Base-by-base conservation (phyloP, 495 filamentous ascomycete genomes). In the Trichoderma gamsii region DNA sequence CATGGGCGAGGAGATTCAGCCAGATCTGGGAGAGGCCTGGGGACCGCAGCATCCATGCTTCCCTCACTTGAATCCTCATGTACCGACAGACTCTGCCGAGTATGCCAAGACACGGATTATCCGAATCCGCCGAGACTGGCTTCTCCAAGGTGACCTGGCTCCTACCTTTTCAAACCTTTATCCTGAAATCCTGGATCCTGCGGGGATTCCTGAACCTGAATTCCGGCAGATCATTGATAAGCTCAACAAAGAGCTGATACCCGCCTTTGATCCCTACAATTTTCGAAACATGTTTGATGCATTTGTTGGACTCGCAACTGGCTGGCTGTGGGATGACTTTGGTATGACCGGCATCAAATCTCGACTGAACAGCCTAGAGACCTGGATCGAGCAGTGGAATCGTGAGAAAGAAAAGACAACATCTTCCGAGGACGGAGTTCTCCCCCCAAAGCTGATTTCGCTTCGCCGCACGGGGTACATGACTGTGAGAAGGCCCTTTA, bases 101-200 rank as follows among this genome's bases (percentile, higher is more conserved):
- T 90, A 89, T 72, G 76, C 82, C 56, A 86, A 80, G 8, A 99
- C 95, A 18, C 88, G 93, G 69, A 89, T 99, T 66, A 97, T 99
- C 74, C 89, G 95, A 1, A 89, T 99, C 65, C 84, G 86, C 29
- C 84, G 95, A 29, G 95, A 98, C 76, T 99, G 92, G 90, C 89
- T 97, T 83, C 75, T 91, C 25, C 84, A 85, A 52, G 96, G 93
- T 6, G 95, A 99, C 75, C 80, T 97, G n/a, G 92, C 93, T 9
- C 95, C 95, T 21, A 90, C 91, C 0, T 97, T 93, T 73, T 93
- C 91, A 8, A 97, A 97, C 70, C 84, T 97, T 0, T 99, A 98
- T 71, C 95, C 95, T 0, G 95, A 98, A 71, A 96, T 98, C 67
- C 80, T 99, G 15, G 92, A 96, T 69, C 92, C 93, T 3, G 85